These are phyloP conservation scores for Stentor roeselii DNA, from an alignment of 73 alveolate genomes.

Conservation along the genomic window DNA sequence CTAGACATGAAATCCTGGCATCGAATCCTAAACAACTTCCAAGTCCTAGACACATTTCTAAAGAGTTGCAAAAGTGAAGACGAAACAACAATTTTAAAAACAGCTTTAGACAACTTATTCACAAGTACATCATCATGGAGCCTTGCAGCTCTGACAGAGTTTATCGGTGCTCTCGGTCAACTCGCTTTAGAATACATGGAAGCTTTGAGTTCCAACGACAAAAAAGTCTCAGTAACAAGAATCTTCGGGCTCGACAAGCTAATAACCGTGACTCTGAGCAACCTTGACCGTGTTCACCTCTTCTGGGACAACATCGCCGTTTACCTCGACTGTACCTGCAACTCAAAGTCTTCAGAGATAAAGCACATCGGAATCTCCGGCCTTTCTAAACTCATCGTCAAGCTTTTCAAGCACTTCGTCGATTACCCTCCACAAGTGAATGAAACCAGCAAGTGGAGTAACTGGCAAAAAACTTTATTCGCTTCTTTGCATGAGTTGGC, in stretches of 20 bases:
- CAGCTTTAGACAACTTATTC: slow-evolving; percentile 69
- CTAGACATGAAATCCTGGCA: slow-evolving; percentile 86
- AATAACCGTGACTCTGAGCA: slow-evolving; percentile 14
- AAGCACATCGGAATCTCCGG: not conserved
- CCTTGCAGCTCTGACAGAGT: slow-evolving; percentile 52
- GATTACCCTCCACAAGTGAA: not conserved
- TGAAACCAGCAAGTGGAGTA: slow-evolving; percentile 7
- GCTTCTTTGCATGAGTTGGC: not conserved
- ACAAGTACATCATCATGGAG: slow-evolving; percentile 62
- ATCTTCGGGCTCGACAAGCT: slow-evolving; percentile 24
- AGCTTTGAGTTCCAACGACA: slow-evolving; percentile 43
- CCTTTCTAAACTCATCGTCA: slow-evolving; percentile 3
- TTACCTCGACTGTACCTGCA: slow-evolving; percentile 21
- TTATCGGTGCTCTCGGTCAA: slow-evolving; percentile 61
- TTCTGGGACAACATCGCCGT: slow-evolving; percentile 28
- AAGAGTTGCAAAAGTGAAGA: slow-evolving; percentile 8
- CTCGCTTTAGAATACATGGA: slow-evolving; percentile 53
- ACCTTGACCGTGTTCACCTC: not conserved
- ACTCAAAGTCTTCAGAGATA: slow-evolving; percentile 17
- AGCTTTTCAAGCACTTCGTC: slow-evolving; percentile 24
- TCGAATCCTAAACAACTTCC: slow-evolving; percentile 67
- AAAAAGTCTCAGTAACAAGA: slow-evolving; percentile 36
- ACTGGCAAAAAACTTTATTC: slow-evolving; percentile 26
- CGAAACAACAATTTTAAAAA: slow-evolving; percentile 42
- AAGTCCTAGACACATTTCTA: slow-evolving; percentile 52